Conservation (phyloP, 495 filamentous ascomycete species). For the Lasiosphaeriaceae sp. region DNA sequence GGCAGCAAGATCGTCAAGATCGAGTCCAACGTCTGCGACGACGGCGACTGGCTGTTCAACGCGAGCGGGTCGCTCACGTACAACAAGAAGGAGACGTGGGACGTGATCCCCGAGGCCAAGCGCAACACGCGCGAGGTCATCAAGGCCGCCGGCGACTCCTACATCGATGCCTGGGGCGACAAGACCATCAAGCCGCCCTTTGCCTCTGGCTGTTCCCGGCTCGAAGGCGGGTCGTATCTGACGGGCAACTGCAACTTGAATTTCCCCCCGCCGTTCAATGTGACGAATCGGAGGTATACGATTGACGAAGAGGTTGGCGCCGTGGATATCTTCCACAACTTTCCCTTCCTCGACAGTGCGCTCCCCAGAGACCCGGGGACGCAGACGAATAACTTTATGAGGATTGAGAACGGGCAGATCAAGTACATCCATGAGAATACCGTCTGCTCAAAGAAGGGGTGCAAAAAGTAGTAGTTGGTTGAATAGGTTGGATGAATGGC, state of each 20-base stretch:
- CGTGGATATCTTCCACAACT: conserved; percentile 41
- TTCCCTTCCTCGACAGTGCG: conserved; percentile 37
- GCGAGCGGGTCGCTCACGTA: conserved; percentile 28
- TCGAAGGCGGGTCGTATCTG: conserved; percentile 42
- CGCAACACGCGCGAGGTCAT: conserved; percentile 36
- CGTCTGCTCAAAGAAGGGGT: conserved; percentile 24
- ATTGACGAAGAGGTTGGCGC: conserved; percentile 43
- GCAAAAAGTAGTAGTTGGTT: conserved; percentile 37
- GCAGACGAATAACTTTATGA: conserved; percentile 32
- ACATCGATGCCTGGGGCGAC: conserved; percentile 39
- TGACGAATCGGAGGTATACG: conserved; percentile 36
- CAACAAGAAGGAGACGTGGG: conserved; percentile 34
- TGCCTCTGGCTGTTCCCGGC: conserved; percentile 36
- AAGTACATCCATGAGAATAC: conserved; percentile 39
- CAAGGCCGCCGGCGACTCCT: conserved; percentile 40
- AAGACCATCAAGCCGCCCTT: conserved; percentile 33
- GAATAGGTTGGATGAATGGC: too few species aligned
- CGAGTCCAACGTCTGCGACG: conserved; percentile 28
- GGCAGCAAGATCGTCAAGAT: conserved; percentile 30
- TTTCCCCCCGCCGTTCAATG: conserved; percentile 31
- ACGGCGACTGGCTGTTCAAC: conserved; percentile 37
- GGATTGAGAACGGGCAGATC: conserved; percentile 34
- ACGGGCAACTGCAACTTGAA: conserved; percentile 26
- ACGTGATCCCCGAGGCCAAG: conserved; percentile 30
- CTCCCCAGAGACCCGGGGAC: conserved; percentile 31